These are phyloP conservation scores for Ophiostoma ips DNA, from an alignment of 2,329 filamentous ascomycete species.

Conservation along the genomic window DNA sequence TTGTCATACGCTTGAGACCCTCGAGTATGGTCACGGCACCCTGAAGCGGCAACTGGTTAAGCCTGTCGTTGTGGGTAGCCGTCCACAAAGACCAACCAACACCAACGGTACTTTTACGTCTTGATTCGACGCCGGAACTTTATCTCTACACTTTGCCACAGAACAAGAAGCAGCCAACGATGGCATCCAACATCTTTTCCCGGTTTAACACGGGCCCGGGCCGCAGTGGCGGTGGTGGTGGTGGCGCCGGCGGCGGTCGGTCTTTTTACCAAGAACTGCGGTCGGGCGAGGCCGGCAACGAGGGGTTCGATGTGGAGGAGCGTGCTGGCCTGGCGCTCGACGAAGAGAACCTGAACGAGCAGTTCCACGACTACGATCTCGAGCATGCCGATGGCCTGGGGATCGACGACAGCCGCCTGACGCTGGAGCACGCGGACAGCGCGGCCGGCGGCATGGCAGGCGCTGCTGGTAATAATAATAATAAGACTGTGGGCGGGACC, in stretches of 20 bases:
- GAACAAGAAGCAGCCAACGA: constrained; percentile 17
- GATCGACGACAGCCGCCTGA: constrained; percentile 32
- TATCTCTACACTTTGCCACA: not conserved
- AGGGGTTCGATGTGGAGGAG: constrained; percentile 27
- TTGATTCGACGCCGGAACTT: no score
- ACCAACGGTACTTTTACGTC: no score
- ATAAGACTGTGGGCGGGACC: not conserved
- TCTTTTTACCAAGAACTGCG: constrained; percentile 40
- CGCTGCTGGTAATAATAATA: not conserved
- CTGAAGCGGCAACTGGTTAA: not conserved
- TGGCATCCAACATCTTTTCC: constrained; percentile 36
- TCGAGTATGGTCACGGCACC: constrained; percentile 1
- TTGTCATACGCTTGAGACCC: no score
- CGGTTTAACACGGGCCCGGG: constrained; percentile 24
- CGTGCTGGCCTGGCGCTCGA: constrained; percentile 31
- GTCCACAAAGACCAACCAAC: not conserved
- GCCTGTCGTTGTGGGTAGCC: constrained; percentile 4
- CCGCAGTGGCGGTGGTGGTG: constrained; percentile 4
- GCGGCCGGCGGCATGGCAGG: not conserved
- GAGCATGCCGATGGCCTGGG: constrained; percentile 28
- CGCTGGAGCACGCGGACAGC: constrained; percentile 16
- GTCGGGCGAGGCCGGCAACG: constrained; percentile 20
- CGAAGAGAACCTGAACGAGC: constrained; percentile 38
- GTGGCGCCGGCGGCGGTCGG: constrained; percentile 18
- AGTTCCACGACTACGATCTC: constrained; percentile 36